Base-by-base conservation (phyloP, 2,329 filamentous ascomycete species). In the Aspergillus sp. region DNA sequence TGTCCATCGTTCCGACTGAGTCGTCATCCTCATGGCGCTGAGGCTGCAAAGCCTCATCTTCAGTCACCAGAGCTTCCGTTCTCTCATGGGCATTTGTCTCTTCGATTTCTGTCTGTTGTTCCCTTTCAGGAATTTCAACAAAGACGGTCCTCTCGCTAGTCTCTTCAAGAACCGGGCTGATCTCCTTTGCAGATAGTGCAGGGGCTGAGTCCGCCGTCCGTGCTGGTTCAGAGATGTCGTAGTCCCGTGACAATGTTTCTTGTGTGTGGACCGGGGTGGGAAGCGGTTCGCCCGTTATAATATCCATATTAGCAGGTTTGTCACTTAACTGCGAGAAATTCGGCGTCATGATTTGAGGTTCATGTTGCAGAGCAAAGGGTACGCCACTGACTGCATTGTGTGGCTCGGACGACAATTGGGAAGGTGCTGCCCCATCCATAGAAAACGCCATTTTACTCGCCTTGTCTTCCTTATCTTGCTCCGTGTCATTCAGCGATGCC, bases 241-340 rank as follows among this genome's bases (percentile, higher is more conserved):
- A 14, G 33, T 45, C 26, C 7, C 44, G 11, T n/a, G 38, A 10
- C 42, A 42, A 19, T 16, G 20, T 24, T 11, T 50, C 52, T 32
- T 62, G 61, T 1, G 55, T 58, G 5, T 52, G 22, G 14, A 60
- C 47, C 16, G 56, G 55, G 2, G 61, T 63, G 20, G 49, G 54
- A 30, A 24, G 47, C 13, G 38, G 32, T 35, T 52, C 47, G 46
- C 17, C 45, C 5, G 36, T 6, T 10, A 36, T 14, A 11, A 42
- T 14, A 19, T 35, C 16, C 9, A 17, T 17, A 19, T 38, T 38
- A 33, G 35, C 3, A 22, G 30, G 19, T 17, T 51, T 14, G 19
- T 47, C 46, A n/a, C 32, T 36, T 24, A 59, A 53, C 24, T 70
- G 66, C 1, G 65, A 64, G 40, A 53, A 53, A 33, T 60, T 60